Percentiles rank a stretch among this genome's conserved stretches.
Evolutionary conservation across 169 alveolate genomes (phyloP).

Genomic region (Plasmodium ovale): DNA sequence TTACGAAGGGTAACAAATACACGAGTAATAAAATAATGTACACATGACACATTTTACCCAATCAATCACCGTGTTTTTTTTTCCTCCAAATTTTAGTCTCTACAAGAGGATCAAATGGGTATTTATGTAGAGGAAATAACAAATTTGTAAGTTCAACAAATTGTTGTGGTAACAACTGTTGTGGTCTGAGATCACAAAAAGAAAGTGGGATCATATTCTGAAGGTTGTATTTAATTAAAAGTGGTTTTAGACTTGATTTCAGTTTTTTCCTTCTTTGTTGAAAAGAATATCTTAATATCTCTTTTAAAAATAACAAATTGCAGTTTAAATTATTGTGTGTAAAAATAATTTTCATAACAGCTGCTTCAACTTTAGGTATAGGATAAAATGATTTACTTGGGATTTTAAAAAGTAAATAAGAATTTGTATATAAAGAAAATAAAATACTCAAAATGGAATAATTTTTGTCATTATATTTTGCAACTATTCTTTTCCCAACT

Average conservation of each 20-base stretch:
- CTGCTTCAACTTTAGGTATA: constrained; percentile 86
- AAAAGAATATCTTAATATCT: constrained; percentile 78
- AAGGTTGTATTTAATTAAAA: constrained; percentile 71
- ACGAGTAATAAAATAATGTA: too few species aligned
- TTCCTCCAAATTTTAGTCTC: constrained; percentile 78
- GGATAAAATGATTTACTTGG: constrained; percentile 87
- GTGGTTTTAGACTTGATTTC: constrained; percentile 78
- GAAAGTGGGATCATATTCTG: constrained; percentile 72
- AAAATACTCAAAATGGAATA: constrained; percentile 86
- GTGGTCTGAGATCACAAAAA: constrained; percentile 81
- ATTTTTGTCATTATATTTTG: constrained; percentile 77
- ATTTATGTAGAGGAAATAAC: constrained; percentile 45
- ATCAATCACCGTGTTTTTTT: constrained; percentile 73
- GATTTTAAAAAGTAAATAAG: constrained; percentile 82
- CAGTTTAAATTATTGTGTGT: constrained; percentile 40
- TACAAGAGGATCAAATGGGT: constrained; percentile 47
- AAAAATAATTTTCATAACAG: constrained; percentile 81
- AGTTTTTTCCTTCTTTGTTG: constrained; percentile 82
- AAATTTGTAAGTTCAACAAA: constrained; percentile 78
- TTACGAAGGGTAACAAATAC: too few species aligned
- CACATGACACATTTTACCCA: too few species aligned
- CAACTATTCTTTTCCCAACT: constrained; percentile 86
- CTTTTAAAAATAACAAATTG: constrained; percentile 79
- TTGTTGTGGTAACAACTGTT: constrained; percentile 79
- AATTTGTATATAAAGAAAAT: constrained; percentile 78